A percentile compares a stretch with the other conserved stretches of the same genome.
Evolutionary conservation across 2,329 filamentous ascomycete genomes (phyloP).

Genomic region (Penicillium occitanis): DNA sequence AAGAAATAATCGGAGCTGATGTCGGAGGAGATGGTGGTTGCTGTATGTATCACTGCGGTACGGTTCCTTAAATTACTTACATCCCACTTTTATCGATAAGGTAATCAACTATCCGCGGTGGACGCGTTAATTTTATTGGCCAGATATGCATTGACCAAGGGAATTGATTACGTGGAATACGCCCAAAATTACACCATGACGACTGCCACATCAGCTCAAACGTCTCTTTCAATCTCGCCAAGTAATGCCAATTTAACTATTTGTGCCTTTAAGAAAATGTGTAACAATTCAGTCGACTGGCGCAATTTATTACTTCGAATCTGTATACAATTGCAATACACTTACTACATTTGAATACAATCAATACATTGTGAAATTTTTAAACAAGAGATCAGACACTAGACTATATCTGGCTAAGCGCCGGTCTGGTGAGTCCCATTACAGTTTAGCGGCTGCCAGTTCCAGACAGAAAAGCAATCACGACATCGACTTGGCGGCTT

Average conservation of each 20-base stretch:
- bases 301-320: not conserved
- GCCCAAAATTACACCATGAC: not conserved
- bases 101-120: not conserved
- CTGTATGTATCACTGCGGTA: slow-evolving; percentile 1
- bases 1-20: not conserved
- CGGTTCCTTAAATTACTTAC: not conserved
- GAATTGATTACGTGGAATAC: not conserved
- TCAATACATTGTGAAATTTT: slow-evolving; percentile 5
- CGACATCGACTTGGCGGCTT: slow-evolving; percentile 29
- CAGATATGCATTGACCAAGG: not conserved
- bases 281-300: too few relatives aligned
- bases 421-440: not conserved
- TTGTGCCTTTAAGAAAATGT: too few relatives aligned
- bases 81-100: slow-evolving; percentile 12
- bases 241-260: too few relatives aligned
- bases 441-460: not conserved
- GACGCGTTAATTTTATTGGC: not conserved
- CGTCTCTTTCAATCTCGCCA: not conserved
- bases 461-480: slow-evolving; percentile 23
- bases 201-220: not conserved
- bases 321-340: not conserved
- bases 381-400: not conserved
- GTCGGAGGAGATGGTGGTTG: not conserved
- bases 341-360: not conserved
- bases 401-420: not conserved